Conservation (phyloP, 768 basidiomycete genomes). For the Rhizopogon vesiculosus region DNA sequence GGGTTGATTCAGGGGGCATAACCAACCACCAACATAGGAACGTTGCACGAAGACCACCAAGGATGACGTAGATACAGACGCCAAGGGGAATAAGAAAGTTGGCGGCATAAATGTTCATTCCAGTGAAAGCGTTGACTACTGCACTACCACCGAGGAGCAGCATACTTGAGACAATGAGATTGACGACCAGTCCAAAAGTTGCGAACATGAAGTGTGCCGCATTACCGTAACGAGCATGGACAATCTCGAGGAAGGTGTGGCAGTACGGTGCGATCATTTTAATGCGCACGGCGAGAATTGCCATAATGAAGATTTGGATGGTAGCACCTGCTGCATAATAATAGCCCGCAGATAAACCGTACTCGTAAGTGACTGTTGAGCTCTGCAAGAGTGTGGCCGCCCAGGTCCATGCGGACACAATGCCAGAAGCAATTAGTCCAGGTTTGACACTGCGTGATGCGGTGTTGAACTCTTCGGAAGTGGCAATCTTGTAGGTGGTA, state of each 20-base stretch:
- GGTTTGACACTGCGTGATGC: constrained; percentile 18
- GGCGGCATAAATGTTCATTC: constrained; percentile 35
- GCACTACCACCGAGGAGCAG: constrained; percentile 35
- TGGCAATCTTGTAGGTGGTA: constrained; percentile 19
- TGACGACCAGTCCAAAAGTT: constrained; percentile 17
- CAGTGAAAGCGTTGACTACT: constrained; percentile 34
- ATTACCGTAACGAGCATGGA: constrained; percentile 25
- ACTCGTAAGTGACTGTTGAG: constrained; percentile 27
- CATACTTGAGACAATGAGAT: constrained; percentile 29
- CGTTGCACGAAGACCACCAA: constrained; percentile 30
- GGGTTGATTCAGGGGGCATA: neutral
- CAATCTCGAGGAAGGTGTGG: constrained; percentile 33
- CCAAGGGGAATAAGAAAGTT: constrained; percentile 37
- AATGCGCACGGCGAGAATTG: constrained; percentile 20
- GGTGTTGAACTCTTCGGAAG: constrained; percentile 26
- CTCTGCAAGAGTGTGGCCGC: constrained; percentile 24
- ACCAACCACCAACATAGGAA: constrained; percentile 22
- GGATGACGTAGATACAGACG: constrained; percentile 33
- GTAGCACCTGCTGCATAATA: constrained; percentile 26
- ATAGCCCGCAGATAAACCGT: constrained; percentile 20
- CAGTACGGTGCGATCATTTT: constrained; percentile 31
- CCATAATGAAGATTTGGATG: constrained; percentile 21
- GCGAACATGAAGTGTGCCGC: constrained; percentile 23
- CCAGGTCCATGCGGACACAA: constrained; percentile 28
- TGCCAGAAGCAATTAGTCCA: constrained; percentile 13